Conservation (phyloP, 139 green algal genomes). For the Chlorella sp. region DNA sequence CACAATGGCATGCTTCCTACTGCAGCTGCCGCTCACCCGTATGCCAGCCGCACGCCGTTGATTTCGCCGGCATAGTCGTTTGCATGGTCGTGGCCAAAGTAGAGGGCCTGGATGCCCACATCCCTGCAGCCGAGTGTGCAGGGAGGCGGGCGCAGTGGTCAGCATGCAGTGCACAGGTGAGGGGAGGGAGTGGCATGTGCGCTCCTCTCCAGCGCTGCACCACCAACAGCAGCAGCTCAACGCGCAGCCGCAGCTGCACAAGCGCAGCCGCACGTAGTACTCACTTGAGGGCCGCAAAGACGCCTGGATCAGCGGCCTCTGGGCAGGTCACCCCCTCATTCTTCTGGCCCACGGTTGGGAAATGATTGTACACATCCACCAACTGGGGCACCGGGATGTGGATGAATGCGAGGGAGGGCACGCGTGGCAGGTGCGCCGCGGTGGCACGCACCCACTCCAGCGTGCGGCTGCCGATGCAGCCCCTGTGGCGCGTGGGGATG, state of each 20-base stretch:
- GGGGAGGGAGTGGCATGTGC: too few species aligned
- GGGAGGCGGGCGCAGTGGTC: too few species aligned
- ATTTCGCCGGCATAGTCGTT: conserved; percentile 32
- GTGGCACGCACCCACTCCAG: conserved; percentile 19
- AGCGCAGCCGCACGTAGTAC: background rate
- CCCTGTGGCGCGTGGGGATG: too few species aligned
- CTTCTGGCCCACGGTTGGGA: conserved; percentile 19
- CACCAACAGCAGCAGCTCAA: too few species aligned
- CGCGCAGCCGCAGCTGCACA: background rate
- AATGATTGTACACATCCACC: conserved; percentile 29
- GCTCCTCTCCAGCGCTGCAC: too few species aligned
- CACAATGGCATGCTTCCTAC: too few species aligned
- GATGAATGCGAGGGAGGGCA: conserved; percentile 39
- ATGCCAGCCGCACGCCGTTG: conserved; percentile 36
- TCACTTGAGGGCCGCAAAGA: conserved; percentile 32
- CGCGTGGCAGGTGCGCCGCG: background rate
- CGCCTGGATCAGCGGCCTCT: conserved; percentile 8
- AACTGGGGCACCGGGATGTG: conserved; percentile 47
- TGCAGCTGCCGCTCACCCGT: too few species aligned
- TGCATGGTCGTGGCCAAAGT: conserved; percentile 44
- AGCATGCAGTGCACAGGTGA: background rate
- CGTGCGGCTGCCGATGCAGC: conserved; percentile 18
- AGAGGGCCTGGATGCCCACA: conserved; percentile 22
- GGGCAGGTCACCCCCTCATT: conserved; percentile 33
- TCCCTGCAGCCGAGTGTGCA: conserved; percentile 4